phyloP scores from a whole-genome alignment of 163 green algal genomes.

The Chlamydomonas reinhardtii region DNA sequence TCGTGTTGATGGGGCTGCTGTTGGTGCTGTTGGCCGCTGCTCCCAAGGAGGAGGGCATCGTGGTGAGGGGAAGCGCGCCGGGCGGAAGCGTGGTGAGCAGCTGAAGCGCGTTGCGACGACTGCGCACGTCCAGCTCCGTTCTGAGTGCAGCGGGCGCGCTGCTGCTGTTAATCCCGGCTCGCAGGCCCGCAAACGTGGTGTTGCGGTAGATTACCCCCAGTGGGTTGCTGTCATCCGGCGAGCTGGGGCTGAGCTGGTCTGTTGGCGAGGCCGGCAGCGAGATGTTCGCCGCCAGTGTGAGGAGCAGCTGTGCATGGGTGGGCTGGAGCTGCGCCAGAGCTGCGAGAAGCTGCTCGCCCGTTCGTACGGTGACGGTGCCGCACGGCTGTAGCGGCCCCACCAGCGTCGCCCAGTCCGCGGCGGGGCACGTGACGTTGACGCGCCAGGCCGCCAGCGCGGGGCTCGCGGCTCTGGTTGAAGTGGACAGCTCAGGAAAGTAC shows the following conservation, averaged over 20 bases:
- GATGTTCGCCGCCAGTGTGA: conserved; percentile 20
- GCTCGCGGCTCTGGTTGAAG: not conserved
- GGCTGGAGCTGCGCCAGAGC: not conserved
- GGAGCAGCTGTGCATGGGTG: not conserved
- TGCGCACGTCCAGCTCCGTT: not conserved
- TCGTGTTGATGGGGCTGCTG: not conserved
- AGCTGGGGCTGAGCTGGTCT: not conserved
- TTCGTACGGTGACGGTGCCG: conserved; percentile 6
- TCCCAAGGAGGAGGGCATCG: too few relatives aligned
- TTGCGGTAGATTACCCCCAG: conserved; percentile 2
- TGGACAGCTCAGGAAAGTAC: not conserved
- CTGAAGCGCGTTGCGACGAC: not conserved
- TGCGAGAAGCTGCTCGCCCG: not conserved
- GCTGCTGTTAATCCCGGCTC: not conserved
- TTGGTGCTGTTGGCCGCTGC: not conserved
- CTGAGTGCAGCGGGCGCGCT: not conserved
- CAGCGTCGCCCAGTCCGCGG: not conserved
- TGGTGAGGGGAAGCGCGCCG: not conserved
- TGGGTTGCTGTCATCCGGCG: not conserved
- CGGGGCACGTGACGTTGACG: conserved; percentile 23
- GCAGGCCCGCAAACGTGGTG: not conserved
- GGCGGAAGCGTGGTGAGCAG: not conserved
- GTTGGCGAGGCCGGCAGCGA: not conserved
- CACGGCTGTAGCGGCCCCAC: not conserved
- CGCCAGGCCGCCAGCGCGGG: not conserved